These are phyloP conservation scores for Eucalyptus virginea DNA, from an alignment of 345 rosid species.

Conservation along the genomic window DNA sequence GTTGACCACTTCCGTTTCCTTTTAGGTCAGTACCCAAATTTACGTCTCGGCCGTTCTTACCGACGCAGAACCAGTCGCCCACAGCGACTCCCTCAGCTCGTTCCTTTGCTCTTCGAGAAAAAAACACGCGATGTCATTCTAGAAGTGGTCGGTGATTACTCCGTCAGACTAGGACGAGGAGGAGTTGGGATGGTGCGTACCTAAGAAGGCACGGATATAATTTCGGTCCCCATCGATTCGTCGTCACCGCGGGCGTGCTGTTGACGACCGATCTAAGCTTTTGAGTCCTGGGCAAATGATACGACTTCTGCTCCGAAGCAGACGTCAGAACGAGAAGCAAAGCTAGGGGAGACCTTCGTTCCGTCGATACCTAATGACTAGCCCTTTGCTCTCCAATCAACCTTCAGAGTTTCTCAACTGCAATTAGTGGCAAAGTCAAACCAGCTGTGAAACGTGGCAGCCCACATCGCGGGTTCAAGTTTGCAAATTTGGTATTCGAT, in stretches of 20 bases:
- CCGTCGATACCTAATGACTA: not conserved
- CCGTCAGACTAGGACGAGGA: not conserved
- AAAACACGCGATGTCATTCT: not conserved
- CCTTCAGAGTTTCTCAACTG: not conserved
- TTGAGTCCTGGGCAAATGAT: not conserved
- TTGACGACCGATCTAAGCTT: not conserved
- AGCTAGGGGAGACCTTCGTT: not conserved
- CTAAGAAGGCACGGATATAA: not conserved
- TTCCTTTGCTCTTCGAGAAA: not conserved
- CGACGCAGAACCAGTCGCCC: not conserved
- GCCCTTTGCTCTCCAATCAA: not conserved
- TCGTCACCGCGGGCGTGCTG: not conserved
- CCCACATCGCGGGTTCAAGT: not conserved
- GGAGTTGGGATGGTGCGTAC: not conserved
- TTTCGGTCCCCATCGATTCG: not conserved
- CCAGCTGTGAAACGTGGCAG: not conserved
- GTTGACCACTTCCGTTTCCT: not conserved
- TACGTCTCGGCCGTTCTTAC: not conserved
- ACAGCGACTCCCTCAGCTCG: not conserved
- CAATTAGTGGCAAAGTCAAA: not conserved
- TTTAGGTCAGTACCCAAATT: not conserved
- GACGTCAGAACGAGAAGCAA: not conserved
- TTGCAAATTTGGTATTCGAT: not conserved
- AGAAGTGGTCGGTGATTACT: not conserved
- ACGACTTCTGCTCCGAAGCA: not conserved